Evolutionary conservation across 2,329 filamentous ascomycete species (phyloP), one percentile per base, ranked within the genome.

Genomic region (Alternaria longipes): DNA sequence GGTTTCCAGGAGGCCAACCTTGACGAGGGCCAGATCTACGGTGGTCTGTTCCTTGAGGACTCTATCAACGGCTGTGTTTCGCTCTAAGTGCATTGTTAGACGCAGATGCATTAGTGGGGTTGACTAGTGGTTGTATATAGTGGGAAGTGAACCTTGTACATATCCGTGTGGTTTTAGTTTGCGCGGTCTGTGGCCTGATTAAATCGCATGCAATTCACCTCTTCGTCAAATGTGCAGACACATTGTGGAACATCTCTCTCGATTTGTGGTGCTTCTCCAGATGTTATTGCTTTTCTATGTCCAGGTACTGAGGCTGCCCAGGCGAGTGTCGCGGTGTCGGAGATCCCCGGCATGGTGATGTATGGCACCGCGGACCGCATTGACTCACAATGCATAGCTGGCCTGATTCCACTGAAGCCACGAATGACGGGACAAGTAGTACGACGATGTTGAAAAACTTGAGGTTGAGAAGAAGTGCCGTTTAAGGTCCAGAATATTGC

Each of bases 1-100:
- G 78, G 78, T 3, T 79, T 71, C 60, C 78, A 80, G 61, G 55
- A 66, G 44, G 62, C 60, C 5, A 75, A 75, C 51, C 59, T 80
- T 41, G 73, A 78, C 46, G 78, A 80, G 64, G 76, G 77, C 11
- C 74, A 78, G 69, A 77, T 79, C 41, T 80, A 79, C 49, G 78
- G 77, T 22, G 77, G 77, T 7, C 34, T 80, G 9, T 80, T 79
- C 63, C 67, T 80, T 4, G 78, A 80, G 67, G 77, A 79, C 60
- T 77, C 74, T 22, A 72, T 66, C 0, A 47, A 71, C 50, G 71
- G 71, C 8, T 80, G 78, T 54, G 67, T 80, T 7, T 75, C 72
- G 3, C 62, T 75, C 57, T 78, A 49, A 38, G 32, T 16, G 46
- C 4, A 26, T 14, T 20, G 20, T 30, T 2, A 9, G 18, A 7